Evolutionary conservation across 441 rosid genomes (phyloP).

Genomic region (Lepidium campestre): DNA sequence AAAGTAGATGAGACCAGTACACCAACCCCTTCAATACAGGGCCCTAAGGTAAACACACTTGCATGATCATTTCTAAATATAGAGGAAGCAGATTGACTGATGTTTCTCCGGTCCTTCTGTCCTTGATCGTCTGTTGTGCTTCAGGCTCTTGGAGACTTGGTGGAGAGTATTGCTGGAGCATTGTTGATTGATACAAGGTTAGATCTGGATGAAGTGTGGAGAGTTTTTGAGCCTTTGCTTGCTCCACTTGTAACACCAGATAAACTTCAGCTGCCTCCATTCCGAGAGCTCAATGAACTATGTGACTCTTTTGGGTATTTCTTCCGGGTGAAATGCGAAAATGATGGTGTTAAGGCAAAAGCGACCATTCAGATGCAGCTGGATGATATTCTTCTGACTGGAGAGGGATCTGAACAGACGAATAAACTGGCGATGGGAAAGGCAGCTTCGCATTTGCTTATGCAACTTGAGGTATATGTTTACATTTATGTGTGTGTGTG

Average conservation of each 20-base stretch:
- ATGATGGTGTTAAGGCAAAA: conserved; percentile 47
- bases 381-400: conserved; percentile 54
- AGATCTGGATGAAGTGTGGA: conserved; percentile 76
- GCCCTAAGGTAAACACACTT: conserved; percentile 63
- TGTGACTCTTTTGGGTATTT: conserved; percentile 83
- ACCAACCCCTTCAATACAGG: conserved; percentile 40
- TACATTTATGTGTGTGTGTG: not conserved
- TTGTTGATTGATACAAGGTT: conserved; percentile 63
- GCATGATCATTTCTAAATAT: not conserved
- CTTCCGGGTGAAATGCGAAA: conserved; percentile 36
- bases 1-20: conserved; percentile 34
- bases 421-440: conserved; percentile 72
- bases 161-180: conserved; percentile 94
- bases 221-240: conserved; percentile 62
- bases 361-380: conserved; percentile 67
- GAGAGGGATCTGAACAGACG: conserved; percentile 54
- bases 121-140: conserved; percentile 4
- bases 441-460: conserved; percentile 78
- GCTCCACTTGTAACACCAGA: conserved; percentile 87
- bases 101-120: not conserved
- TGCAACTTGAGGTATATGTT: conserved; percentile 63
- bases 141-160: conserved; percentile 89
- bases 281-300: conserved; percentile 65
- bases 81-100: not conserved
- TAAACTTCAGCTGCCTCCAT: conserved; percentile 75